Evolutionary conservation across 257 asterid species (phyloP).

Genomic region (Lycium barbarum): DNA sequence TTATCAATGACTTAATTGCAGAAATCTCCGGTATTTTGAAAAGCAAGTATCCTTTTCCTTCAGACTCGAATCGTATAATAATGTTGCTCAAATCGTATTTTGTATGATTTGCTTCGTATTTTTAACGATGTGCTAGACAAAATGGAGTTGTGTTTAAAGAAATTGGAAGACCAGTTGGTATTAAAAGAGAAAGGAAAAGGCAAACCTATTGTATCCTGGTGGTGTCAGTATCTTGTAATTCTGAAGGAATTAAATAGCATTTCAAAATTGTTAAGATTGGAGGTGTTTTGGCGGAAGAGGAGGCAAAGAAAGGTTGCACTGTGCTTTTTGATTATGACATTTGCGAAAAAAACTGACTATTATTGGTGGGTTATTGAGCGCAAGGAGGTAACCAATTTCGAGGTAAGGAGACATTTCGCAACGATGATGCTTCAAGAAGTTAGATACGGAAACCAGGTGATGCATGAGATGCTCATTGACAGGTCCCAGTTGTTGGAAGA

Average conservation of each 20-base stretch:
- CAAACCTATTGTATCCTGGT: slow-evolving; percentile 45
- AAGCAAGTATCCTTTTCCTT: too few relatives aligned
- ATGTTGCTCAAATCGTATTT: too few relatives aligned
- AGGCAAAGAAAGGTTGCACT: slow-evolving; percentile 55
- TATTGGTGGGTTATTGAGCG: slow-evolving; percentile 69
- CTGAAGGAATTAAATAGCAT: slow-evolving; percentile 64
- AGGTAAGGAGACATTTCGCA: slow-evolving; percentile 76
- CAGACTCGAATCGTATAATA: too few relatives aligned
- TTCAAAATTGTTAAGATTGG: slow-evolving; percentile 60
- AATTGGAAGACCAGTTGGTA: slow-evolving; percentile 58
- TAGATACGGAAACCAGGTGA: slow-evolving; percentile 14
- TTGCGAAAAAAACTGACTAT: slow-evolving; percentile 66
- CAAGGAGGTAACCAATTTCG: slow-evolving; percentile 74
- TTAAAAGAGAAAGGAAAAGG: slow-evolving; percentile 35
- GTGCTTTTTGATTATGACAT: slow-evolving; percentile 58
- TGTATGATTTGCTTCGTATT: slow-evolving; percentile 37
- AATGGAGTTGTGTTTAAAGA: slow-evolving; percentile 56
- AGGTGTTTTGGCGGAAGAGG: slow-evolving; percentile 66
- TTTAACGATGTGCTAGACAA: slow-evolving; percentile 56
- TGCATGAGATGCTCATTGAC: background rate
- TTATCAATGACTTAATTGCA: too few relatives aligned
- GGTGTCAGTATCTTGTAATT: slow-evolving; percentile 62
- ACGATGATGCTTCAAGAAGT: slow-evolving; percentile 56
- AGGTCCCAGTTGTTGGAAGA: background rate
- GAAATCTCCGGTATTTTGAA: too few relatives aligned